These are phyloP conservation scores for Saitozyma podzolica DNA, from an alignment of 768 basidiomycete species.

Conservation along the genomic window DNA sequence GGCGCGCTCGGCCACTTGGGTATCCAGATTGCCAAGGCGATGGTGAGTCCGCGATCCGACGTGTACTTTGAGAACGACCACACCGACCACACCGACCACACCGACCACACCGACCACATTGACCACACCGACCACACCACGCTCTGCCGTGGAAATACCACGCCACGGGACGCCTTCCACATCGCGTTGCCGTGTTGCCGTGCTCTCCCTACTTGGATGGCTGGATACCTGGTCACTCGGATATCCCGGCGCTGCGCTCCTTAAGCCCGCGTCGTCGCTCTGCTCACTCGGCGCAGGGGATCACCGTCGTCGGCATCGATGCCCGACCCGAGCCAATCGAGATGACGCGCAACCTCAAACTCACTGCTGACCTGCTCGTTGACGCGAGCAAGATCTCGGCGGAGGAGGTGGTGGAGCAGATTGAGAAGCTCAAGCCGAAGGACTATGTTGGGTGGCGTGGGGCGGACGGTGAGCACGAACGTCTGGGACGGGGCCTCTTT, in stretches of 20 bases:
- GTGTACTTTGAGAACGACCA: background rate
- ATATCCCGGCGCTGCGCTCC: background rate
- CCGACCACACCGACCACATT: too few relatives aligned
- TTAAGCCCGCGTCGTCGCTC: background rate
- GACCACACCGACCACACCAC: too few relatives aligned
- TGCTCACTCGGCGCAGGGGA: constrained; percentile 9
- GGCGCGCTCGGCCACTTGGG: constrained; percentile 29
- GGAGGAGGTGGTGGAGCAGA: constrained; percentile 16
- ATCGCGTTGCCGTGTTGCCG: too few relatives aligned
- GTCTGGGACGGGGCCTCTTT: too few relatives aligned
- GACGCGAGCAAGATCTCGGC: constrained; percentile 13
- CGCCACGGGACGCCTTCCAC: too few relatives aligned
- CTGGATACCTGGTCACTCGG: background rate
- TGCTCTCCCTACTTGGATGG: too few relatives aligned
- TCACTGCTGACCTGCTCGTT: constrained; percentile 19
- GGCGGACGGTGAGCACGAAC: constrained; percentile 18
- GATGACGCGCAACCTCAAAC: constrained; percentile 4
- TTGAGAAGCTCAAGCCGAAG: constrained; percentile 18
- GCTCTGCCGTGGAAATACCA: too few relatives aligned
- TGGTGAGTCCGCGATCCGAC: constrained; percentile 10
- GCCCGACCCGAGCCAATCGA: constrained; percentile 20
- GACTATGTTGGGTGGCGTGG: constrained; percentile 23
- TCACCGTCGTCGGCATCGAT: constrained; percentile 28
- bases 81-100: too few relatives aligned
- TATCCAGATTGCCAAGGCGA: constrained; percentile 27